Conservation (phyloP, 2,329 filamentous ascomycete genomes). For the Pseudocercospora fuligena region DNA sequence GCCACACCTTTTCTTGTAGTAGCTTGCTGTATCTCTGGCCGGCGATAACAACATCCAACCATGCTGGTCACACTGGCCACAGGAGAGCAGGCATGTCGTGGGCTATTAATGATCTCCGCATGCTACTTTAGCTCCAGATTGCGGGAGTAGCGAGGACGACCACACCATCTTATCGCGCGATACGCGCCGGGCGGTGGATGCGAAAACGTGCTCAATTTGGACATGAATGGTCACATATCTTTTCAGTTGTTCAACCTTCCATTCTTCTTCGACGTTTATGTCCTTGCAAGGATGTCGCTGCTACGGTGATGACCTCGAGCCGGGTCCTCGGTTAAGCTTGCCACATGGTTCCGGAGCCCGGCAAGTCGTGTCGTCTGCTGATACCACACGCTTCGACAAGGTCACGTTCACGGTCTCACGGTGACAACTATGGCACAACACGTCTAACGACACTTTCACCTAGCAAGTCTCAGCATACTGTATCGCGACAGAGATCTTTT, state of each 20-base stretch:
- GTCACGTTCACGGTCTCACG: not conserved
- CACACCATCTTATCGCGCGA: slow-evolving; percentile 20
- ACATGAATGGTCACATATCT: not conserved
- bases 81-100: not conserved
- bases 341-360: slow-evolving; percentile 1
- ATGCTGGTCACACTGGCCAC: slow-evolving; percentile 6
- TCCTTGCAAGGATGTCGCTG: not conserved
- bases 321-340: not conserved
- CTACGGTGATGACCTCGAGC: not conserved
- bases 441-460: slow-evolving; percentile 11
- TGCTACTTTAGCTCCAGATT: not conserved
- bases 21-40: slow-evolving; percentile 1
- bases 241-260: not conserved
- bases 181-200: slow-evolving; percentile 10
- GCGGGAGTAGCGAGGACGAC: not conserved
- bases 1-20: not conserved
- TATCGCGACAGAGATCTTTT: slow-evolving; percentile 18
- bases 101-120: slow-evolving; percentile 3
- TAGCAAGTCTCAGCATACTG: not conserved
- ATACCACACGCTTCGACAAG: not conserved
- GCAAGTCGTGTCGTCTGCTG: not conserved
- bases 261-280: not conserved
- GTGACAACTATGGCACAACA: slow-evolving; percentile 11
- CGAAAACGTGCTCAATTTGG: not conserved
- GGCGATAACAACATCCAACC: slow-evolving; percentile 3